phyloP scores from a whole-genome alignment of 352 stramenopile genomes.

The Thraustochytrium striatum region DNA sequence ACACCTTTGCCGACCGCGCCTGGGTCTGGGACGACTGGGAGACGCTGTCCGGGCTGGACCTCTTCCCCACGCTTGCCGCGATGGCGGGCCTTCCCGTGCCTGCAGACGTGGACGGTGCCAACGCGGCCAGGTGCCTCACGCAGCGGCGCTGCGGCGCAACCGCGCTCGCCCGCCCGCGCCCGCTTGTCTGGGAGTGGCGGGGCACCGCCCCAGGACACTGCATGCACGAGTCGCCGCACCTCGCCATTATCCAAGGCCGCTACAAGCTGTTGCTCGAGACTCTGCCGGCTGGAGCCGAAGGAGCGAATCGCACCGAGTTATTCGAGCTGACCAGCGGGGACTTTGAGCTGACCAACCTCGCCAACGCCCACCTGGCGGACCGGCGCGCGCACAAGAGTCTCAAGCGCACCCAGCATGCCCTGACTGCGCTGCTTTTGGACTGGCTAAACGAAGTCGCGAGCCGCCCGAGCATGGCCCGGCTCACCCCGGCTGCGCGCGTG shows the following conservation, averaged over 20 bases:
- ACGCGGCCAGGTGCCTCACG: background rate
- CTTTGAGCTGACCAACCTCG: conserved; percentile 23
- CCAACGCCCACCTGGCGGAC: conserved; percentile 1
- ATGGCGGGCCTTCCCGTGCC: background rate
- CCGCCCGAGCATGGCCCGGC: background rate
- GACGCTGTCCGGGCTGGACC: background rate
- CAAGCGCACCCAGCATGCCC: background rate
- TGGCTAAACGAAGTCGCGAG: conserved; percentile 7
- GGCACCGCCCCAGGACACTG: conserved; percentile 13
- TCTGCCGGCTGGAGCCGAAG: no score
- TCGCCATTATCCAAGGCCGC: conserved; percentile 3
- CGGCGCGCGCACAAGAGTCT: background rate
- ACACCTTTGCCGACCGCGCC: background rate
- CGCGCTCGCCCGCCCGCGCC: background rate
- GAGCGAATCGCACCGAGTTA: conserved; percentile 10
- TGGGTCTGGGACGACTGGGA: background rate
- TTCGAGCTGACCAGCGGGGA: background rate
- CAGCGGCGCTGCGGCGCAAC: background rate
- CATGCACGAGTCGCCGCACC: conserved; percentile 8
- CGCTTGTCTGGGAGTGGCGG: conserved; percentile 15
- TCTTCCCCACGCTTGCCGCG: background rate
- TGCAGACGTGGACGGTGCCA: background rate
- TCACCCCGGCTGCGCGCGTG: background rate
- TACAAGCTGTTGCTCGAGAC: conserved; percentile 32
- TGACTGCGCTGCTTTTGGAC: background rate